phyloP scores from a whole-genome alignment of 169 alveolate species.

The Eimeria sp. region DNA sequence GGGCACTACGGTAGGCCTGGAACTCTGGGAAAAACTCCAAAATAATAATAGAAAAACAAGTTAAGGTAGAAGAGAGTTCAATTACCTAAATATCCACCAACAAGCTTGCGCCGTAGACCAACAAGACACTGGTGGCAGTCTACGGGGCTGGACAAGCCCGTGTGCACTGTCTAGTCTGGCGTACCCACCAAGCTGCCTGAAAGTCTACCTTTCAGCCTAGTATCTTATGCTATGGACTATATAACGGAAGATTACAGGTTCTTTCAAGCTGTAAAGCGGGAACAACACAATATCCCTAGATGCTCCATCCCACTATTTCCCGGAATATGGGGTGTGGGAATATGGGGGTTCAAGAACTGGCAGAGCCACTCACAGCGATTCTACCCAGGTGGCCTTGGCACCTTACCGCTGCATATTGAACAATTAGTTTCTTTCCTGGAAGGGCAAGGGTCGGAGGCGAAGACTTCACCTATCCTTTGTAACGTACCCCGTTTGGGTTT shows the following conservation, averaged over 20 bases:
- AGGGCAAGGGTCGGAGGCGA: background rate
- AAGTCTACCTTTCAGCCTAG: background rate
- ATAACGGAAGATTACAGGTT: background rate
- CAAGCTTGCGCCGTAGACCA: background rate
- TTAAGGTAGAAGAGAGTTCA: background rate
- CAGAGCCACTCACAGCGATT: background rate
- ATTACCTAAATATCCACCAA: background rate
- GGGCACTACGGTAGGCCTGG: conserved; percentile 16
- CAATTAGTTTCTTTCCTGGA: background rate
- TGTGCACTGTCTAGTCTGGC: background rate
- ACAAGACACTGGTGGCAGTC: background rate
- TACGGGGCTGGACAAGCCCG: conserved; percentile 16
- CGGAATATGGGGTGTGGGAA: background rate
- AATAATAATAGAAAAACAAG: background rate
- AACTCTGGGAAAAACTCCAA: background rate
- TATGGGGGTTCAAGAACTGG: background rate
- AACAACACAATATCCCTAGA: background rate
- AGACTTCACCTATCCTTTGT: background rate
- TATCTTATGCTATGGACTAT: background rate
- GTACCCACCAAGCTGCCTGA: background rate
- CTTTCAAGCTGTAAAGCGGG: background rate
- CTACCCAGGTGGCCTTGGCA: background rate
- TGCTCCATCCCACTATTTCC: background rate
- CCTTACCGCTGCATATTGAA: background rate
- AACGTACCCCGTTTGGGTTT: background rate